These are phyloP conservation scores for Sclerospora graminicola DNA, from an alignment of 352 stramenopile genomes.

Conservation along the genomic window DNA sequence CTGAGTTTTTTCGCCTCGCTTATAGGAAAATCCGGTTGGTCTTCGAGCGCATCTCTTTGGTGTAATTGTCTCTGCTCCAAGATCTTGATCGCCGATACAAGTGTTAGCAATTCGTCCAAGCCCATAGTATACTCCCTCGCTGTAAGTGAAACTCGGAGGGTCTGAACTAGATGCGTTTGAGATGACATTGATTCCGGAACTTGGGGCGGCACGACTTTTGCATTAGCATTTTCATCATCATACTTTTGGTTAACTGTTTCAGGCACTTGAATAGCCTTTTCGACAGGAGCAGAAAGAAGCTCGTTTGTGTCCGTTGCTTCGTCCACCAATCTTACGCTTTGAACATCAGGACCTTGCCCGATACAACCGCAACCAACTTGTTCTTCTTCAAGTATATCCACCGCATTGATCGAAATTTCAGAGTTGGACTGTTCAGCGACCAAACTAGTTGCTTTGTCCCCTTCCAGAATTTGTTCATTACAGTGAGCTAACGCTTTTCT, in stretches of 20 bases:
- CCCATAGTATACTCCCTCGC: not conserved
- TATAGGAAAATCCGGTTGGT: too few relatives aligned
- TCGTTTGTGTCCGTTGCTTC: constrained; percentile 26
- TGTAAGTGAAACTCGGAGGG: constrained; percentile 8
- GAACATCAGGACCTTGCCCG: not conserved
- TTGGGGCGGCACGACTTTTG: not conserved
- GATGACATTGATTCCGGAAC: not conserved
- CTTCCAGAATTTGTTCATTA: too few relatives aligned
- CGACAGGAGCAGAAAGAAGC: constrained; percentile 9
- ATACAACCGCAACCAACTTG: constrained; percentile 27
- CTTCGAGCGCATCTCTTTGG: not conserved
- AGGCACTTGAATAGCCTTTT: constrained; percentile 22
- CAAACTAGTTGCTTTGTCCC: too few relatives aligned
- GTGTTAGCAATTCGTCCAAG: constrained; percentile 1
- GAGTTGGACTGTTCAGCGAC: too few relatives aligned
- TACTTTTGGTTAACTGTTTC: constrained; percentile 1
- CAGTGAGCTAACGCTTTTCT: too few relatives aligned
- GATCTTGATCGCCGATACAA: constrained; percentile 10
- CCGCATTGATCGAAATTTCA: too few relatives aligned
- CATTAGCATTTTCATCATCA: not conserved
- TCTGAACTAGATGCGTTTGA: too few relatives aligned
- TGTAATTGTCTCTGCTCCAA: constrained; percentile 11
- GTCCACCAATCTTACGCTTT: constrained; percentile 5
- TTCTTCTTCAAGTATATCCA: constrained; percentile 28
- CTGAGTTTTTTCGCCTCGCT: not conserved